Evolutionary conservation across 345 rosid species (phyloP).

Genomic region (Microthlaspi erraticum): DNA sequence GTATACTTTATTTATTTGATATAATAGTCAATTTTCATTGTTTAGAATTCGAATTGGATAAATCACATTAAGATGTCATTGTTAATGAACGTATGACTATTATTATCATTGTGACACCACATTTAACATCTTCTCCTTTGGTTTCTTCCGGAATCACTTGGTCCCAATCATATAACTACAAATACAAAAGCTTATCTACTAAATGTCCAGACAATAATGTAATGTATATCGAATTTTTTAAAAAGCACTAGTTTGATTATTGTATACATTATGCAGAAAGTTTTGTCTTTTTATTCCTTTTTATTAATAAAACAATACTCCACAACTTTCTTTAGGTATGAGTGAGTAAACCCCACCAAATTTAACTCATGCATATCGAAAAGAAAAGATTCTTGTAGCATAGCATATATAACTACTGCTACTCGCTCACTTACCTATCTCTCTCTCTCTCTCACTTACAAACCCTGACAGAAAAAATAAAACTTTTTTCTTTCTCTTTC

Average conservation of each 20-base stretch:
- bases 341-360: constrained; percentile 35
- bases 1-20: constrained; percentile 4
- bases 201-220: constrained; percentile 30
- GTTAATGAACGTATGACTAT: constrained; percentile 10
- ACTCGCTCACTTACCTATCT: constrained; percentile 21
- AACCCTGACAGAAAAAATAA: constrained; percentile 4
- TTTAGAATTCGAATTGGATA: not conserved
- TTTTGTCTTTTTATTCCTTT: constrained; percentile 1
- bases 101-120: constrained; percentile 20
- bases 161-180: constrained; percentile 34
- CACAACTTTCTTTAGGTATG: constrained; percentile 26
- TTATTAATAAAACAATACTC: not conserved
- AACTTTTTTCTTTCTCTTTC: constrained; percentile 5
- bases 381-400: constrained; percentile 40
- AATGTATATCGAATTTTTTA: constrained; percentile 18
- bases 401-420: constrained; percentile 20
- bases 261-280: constrained; percentile 19
- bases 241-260: constrained; percentile 16
- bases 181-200: constrained; percentile 18
- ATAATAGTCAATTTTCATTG: not conserved
- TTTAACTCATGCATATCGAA: constrained; percentile 46
- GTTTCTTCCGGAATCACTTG: constrained; percentile 38
- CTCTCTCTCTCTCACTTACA: constrained; percentile 26
- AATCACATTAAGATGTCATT: not conserved
- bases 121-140: constrained; percentile 40